These are phyloP conservation scores for Blastobotrys serpentis DNA, from an alignment of 1,139 yeast species.

Conservation along the genomic window DNA sequence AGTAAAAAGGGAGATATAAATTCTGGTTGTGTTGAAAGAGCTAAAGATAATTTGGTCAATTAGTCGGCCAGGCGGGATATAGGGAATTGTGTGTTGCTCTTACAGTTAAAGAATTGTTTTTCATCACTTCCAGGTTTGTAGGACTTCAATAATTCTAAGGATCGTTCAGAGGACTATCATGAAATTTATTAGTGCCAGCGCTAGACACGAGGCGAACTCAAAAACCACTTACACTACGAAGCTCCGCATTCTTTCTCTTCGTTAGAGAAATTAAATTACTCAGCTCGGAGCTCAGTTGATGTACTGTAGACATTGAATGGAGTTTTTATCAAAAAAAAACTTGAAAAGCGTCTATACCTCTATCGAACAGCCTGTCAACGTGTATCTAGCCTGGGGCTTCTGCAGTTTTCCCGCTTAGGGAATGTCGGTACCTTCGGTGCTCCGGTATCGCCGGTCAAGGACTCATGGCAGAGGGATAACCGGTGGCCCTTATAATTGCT, in stretches of 20 bases:
- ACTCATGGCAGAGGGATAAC: too few relatives aligned
- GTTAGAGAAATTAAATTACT: constrained; percentile 62
- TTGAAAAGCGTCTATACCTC: not conserved
- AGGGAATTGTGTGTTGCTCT: too few relatives aligned
- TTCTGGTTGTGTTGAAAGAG: constrained; percentile 46
- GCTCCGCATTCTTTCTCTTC: constrained; percentile 64
- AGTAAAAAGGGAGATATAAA: constrained; percentile 68
- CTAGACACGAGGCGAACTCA: not conserved
- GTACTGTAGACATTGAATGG: constrained; percentile 27
- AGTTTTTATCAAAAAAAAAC: not conserved
- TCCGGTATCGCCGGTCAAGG: too few relatives aligned
- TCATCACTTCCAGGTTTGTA: constrained; percentile 33
- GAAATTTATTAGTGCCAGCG: constrained; percentile 8
- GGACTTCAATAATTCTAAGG: constrained; percentile 50
- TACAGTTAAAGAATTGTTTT: constrained; percentile 35
- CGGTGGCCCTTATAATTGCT: too few relatives aligned
- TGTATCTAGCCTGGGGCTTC: not conserved
- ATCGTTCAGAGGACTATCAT: constrained; percentile 58
- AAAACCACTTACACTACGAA: constrained; percentile 45
- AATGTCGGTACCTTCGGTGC: too few relatives aligned
- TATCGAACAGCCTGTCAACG: constrained; percentile 4
- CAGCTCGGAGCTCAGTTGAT: constrained; percentile 49
- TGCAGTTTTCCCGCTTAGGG: too few relatives aligned
- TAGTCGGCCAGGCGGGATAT: too few relatives aligned
- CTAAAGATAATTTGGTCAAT: constrained; percentile 18